Evolutionary conservation across 148 eudicot species (phyloP), one percentile per base, ranked within the genome.

Genomic region (Suaeda aralocaspica): DNA sequence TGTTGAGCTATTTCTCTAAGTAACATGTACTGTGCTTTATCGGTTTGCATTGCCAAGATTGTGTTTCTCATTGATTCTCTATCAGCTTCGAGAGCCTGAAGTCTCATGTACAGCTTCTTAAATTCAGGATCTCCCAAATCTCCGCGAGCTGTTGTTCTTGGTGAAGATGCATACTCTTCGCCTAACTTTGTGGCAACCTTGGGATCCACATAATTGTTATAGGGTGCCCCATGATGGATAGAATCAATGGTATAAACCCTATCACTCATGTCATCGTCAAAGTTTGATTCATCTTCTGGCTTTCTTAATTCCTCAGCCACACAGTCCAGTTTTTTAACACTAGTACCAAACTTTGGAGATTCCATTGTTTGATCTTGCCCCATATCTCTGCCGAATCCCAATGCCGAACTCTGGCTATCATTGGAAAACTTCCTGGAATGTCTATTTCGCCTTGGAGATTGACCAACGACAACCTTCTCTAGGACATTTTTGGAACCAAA

Each of bases 81-180:
- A 71, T 94, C 99, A 71, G 97, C 99, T 79, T 94, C 99, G 50
- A 94, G 95, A 31, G 91, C 96, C 73, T 94, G 99, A 78, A 94
- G 88, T 79, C 99, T 85, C 75, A 79, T 59, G 70, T 86, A 91
- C 39, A 94, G 73, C 79, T 89, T 94, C 78, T 79, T 83, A 49
- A 89, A 77, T 44, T 91, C 96, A 16, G 92, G 80, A 69, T 91
- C 97, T 77, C 76, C 86, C 8, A 72, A 46, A 76, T 90, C 87
- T 12, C 77, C 77, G 49, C 53, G 77, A 69, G 68, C 48, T 30
- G 86, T 53, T 13, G 89, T 79, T 55, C 79, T 74, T 13, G 91
- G 91, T 19, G 87, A 83, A 21, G 74, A 71, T 59, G 76, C 46
- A 76, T 84, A 81, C 70, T 87, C 90, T 15, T 91, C 94, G 57